Base-by-base conservation (phyloP, 352 stramenopile genomes). In the Globisporangium spinosum region DNA sequence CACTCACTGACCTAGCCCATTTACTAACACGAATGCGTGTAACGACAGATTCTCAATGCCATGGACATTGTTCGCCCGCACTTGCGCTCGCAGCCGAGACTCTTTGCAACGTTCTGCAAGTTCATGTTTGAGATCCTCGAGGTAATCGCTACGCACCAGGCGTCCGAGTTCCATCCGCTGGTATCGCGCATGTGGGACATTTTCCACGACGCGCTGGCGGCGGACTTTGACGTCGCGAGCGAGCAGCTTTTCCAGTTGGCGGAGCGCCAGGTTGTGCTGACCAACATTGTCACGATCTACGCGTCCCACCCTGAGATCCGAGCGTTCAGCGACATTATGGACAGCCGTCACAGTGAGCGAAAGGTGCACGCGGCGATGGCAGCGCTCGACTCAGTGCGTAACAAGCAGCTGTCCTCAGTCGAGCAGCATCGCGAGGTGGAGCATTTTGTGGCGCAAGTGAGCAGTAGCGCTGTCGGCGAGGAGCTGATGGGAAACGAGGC, bases 111-210 rank as follows among this genome's bases (percentile, higher is more conserved):
- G 1, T 77, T 86, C 32, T 80, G 80, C 47, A 71, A 78, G 22
- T 89, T 90, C 59, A 38, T 91, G 22, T 88, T 93, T 68, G 79
- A 91, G 27, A 75, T 91, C n/a, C 64, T 93, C 13, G 73, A 82
- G 8, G 77, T 88, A 1, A 88, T 93, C 51, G 77, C 73, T 4
- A 75, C 77, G 17, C 82, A 91, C 69, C 83, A 90, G 22, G 78
- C 85, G 22, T 76, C 73, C 13, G 85, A 91, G 62, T 93, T 93
- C 56, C 75, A 83, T n/a, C 74, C 77, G 55, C 74, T 93, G 7
- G 74, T 91, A 0, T 69, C 77, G 6, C 74, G 82, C 29, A 68
- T 76, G 0, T 79, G 83, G 65, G 76, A 79, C 20, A 78, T 89
- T 40, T 77, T 90, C 47, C 77, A 78, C 15, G 85, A 89, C 38